phyloP scores from a whole-genome alignment of 176 grass and related monocot species.

The Phragmites australis region DNA sequence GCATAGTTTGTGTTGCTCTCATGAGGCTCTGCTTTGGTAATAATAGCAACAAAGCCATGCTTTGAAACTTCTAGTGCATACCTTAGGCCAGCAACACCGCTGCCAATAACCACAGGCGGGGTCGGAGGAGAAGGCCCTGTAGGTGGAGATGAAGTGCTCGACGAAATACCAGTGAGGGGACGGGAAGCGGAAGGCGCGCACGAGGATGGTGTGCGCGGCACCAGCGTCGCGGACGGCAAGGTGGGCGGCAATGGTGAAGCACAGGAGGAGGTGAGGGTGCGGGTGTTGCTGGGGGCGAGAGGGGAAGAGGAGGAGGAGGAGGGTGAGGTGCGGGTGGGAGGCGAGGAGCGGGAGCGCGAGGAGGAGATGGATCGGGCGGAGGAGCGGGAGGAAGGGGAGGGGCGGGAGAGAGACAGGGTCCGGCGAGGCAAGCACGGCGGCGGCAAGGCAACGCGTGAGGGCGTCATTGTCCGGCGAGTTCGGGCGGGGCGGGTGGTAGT shows the following conservation, averaged over 20 bases:
- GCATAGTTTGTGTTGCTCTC: constrained; percentile 99
- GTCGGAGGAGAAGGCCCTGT: too few relatives aligned
- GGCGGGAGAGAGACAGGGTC: too few relatives aligned
- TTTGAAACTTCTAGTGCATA: constrained; percentile 93
- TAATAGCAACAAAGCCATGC: constrained; percentile 80
- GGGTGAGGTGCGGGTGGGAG: constrained; percentile 44
- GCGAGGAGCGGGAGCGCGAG: constrained; percentile 52
- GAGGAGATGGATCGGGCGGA: constrained; percentile 50
- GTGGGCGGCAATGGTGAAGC: constrained; percentile 50
- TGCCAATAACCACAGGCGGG: constrained; percentile 86
- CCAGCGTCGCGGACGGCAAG: constrained; percentile 51
- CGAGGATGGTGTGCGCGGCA: constrained; percentile 40
- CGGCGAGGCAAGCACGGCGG: too few relatives aligned
- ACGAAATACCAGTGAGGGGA: constrained; percentile 60
- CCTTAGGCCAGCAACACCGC: constrained; percentile 87
- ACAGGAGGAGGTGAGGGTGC: constrained; percentile 43
- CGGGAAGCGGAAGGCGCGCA: constrained; percentile 41
- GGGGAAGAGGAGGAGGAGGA: constrained; percentile 50
- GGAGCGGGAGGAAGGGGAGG: too few relatives aligned
- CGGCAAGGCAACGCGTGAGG: constrained; percentile 52
- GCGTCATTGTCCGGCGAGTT: constrained; percentile 45
- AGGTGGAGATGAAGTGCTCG: constrained; percentile 67
- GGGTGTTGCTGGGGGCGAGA: constrained; percentile 33
- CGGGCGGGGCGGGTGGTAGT: too few relatives aligned
- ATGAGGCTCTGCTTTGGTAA: constrained; percentile 92